Evolutionary conservation across 2,329 filamentous ascomycete genomes (phyloP).

Genomic region (Chaetothyriales sp.): DNA sequence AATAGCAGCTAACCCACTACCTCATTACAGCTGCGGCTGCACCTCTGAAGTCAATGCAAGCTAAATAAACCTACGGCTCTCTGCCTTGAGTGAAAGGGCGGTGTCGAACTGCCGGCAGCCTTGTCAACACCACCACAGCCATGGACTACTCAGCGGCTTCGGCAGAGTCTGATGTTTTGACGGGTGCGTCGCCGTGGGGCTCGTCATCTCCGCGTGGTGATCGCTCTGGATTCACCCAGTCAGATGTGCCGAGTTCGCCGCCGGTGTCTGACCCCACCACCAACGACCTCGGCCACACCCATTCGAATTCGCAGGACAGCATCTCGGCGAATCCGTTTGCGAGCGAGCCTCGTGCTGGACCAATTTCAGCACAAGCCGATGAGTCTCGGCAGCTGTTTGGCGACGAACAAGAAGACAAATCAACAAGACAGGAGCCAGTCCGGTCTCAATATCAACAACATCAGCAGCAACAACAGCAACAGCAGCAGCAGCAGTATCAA

Average conservation of each 20-base stretch:
- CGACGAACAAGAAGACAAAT: neutral
- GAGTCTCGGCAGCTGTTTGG: neutral
- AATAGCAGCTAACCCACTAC: no score
- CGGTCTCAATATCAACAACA: conserved; percentile 1
- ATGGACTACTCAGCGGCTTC: conserved; percentile 54
- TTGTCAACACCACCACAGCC: neutral
- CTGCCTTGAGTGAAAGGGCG: neutral
- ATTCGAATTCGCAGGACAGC: conserved; percentile 14
- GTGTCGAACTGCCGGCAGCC: neutral
- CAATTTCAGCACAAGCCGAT: conserved; percentile 19
- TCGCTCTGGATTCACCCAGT: conserved; percentile 24
- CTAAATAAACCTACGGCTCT: neutral
- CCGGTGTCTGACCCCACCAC: conserved; percentile 29
- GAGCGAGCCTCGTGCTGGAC: conserved; percentile 20
- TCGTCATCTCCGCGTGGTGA: conserved; percentile 42
- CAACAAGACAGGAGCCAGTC: neutral
- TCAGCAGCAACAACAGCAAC: conserved; percentile 7
- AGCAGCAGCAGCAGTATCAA: conserved; percentile 26
- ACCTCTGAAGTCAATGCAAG: neutral
- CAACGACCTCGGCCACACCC: conserved; percentile 20
- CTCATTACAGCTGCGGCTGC: neutral
- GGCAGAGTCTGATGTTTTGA: conserved; percentile 43
- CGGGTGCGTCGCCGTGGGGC: conserved; percentile 48
- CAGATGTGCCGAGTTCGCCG: conserved; percentile 17
- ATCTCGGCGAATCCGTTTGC: conserved; percentile 18